phyloP scores from a whole-genome alignment of 169 alveolate genomes.

The Plasmodium chabaudi region DNA sequence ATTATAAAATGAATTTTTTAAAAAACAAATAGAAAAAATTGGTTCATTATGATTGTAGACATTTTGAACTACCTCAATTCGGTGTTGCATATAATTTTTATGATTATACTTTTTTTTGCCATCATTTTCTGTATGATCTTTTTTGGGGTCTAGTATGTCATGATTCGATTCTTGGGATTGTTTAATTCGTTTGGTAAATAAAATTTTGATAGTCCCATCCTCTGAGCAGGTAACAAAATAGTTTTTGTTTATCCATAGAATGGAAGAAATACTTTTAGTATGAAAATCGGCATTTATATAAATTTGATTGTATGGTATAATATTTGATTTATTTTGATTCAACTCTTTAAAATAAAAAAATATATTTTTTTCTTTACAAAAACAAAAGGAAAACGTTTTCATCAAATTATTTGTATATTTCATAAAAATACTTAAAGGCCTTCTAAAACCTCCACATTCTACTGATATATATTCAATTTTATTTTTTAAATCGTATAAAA shows the following conservation, averaged over 20 bases:
- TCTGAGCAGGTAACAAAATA: constrained; percentile 64
- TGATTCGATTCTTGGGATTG: not conserved
- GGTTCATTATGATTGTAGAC: constrained; percentile 66
- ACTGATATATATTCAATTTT: constrained; percentile 59
- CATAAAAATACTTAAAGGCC: constrained; percentile 62
- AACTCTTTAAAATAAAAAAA: constrained; percentile 31
- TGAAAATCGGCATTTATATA: constrained; percentile 48
- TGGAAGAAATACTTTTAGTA: constrained; percentile 47
- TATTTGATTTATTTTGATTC: not conserved
- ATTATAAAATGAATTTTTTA: constrained; percentile 36
- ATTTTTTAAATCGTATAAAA: constrained; percentile 45
- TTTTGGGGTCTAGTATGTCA: not conserved
- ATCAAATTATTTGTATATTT: not conserved
- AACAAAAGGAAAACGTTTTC: constrained; percentile 48
- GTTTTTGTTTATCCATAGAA: constrained; percentile 33
- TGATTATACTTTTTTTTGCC: not conserved
- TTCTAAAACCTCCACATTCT: constrained; percentile 74
- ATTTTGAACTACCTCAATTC: constrained; percentile 44
- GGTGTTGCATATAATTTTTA: not conserved
- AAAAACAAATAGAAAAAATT: constrained; percentile 48
- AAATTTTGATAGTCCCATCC: constrained; percentile 45
- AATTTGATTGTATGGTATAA: constrained; percentile 46
- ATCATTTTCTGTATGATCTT: not conserved
- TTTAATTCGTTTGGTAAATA: not conserved
- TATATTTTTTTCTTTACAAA: constrained; percentile 58